Conservation (phyloP, 441 rosid species). For the Gossypium schwendimanii region DNA sequence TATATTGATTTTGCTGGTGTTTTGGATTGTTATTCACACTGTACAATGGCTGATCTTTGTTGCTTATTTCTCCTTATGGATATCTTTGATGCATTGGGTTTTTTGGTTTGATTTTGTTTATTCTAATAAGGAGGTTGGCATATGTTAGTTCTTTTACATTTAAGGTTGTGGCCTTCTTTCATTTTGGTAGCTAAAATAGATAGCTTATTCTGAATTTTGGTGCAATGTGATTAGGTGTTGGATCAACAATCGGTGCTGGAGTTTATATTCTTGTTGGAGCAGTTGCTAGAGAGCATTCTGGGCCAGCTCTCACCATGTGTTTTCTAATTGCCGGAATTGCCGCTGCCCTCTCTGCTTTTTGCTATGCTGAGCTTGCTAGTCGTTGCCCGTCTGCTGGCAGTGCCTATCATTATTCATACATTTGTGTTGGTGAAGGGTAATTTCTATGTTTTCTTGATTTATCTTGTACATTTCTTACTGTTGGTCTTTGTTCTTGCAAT, state of each 20-base stretch:
- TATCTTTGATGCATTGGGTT: neutral
- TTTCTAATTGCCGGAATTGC: constrained; percentile 93
- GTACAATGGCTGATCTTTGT: neutral
- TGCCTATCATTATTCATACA: constrained; percentile 94
- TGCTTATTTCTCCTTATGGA: neutral
- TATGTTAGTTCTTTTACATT: neutral
- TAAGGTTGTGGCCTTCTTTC: neutral
- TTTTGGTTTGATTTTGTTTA: neutral
- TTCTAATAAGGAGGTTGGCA: neutral
- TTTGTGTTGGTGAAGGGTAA: constrained; percentile 97
- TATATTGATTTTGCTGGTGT: neutral
- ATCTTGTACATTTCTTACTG: neutral
- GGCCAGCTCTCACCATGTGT: constrained; percentile 79
- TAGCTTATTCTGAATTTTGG: neutral
- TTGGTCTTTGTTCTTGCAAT: neutral
- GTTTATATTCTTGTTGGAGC: constrained; percentile 96
- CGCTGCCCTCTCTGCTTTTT: constrained; percentile 92
- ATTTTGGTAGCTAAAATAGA: neutral
- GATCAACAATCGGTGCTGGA: constrained; percentile 97
- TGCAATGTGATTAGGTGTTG: constrained; percentile 56
- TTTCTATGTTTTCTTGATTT: neutral
- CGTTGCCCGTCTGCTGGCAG: constrained; percentile 99
- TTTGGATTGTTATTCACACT: neutral
- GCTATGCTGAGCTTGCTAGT: constrained; percentile 95
- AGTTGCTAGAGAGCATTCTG: constrained; percentile 96